These are phyloP conservation scores for Solioccasus polychromus DNA, from an alignment of 768 basidiomycete species.

Conservation along the genomic window DNA sequence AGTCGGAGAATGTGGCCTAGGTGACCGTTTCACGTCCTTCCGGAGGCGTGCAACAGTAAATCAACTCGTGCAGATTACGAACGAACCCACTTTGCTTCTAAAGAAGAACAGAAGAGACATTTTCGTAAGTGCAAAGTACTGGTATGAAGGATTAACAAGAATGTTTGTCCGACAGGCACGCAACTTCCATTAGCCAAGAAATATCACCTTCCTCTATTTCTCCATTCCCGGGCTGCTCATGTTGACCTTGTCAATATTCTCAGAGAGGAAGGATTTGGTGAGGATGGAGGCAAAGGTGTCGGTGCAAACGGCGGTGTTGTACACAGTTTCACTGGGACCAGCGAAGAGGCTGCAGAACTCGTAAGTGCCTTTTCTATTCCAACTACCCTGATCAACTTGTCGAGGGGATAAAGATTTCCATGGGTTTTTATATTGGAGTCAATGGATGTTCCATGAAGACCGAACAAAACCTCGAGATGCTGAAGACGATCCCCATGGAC, in stretches of 20 bases:
- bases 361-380: slow-evolving; percentile 39
- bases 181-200: slow-evolving; percentile 69
- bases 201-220: slow-evolving; percentile 71
- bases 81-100: slow-evolving; percentile 59
- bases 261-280: slow-evolving; percentile 60
- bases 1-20: slow-evolving; percentile 79
- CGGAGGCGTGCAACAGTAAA: not conserved
- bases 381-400: not conserved
- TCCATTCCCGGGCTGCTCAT: slow-evolving; percentile 80
- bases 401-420: slow-evolving; percentile 47
- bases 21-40: slow-evolving; percentile 31
- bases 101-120: slow-evolving; percentile 56
- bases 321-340: slow-evolving; percentile 76
- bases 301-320: slow-evolving; percentile 75
- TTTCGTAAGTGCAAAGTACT: slow-evolving; percentile 49
- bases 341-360: slow-evolving; percentile 60
- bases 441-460: slow-evolving; percentile 82
- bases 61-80: slow-evolving; percentile 60
- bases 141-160: not conserved
- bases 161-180: slow-evolving; percentile 30
- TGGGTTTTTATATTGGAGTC: slow-evolving; percentile 62
- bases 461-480: slow-evolving; percentile 54
- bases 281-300: slow-evolving; percentile 49
- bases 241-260: slow-evolving; percentile 64
- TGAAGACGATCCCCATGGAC: slow-evolving; percentile 55